Percentiles rank a stretch among this genome's conserved stretches.
phyloP scores from a whole-genome alignment of 2,329 filamentous ascomycete genomes.

The Cyphellophora attinorum region DNA sequence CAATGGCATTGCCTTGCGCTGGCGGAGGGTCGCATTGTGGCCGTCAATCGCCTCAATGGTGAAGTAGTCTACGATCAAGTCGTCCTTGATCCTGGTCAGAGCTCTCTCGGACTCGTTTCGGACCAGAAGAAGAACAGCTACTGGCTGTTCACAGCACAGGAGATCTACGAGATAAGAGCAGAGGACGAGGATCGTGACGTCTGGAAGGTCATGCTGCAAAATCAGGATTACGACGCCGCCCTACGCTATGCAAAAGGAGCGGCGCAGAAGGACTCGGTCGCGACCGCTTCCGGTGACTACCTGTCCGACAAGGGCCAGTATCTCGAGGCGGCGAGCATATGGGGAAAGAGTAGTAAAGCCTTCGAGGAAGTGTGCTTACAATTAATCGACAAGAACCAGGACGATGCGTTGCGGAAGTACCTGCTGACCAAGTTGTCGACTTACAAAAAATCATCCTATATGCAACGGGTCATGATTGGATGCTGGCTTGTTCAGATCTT shows the following conservation, averaged over 20 bases:
- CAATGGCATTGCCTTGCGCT: conserved; percentile 88
- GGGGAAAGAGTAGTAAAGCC: conserved; percentile 90
- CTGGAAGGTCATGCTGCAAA: conserved; percentile 85
- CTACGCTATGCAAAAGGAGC: conserved; percentile 73
- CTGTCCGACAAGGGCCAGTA: conserved; percentile 73
- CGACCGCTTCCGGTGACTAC: conserved; percentile 84
- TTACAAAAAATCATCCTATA: conserved; percentile 71
- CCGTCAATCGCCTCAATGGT: conserved; percentile 78
- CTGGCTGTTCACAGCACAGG: conserved; percentile 85
- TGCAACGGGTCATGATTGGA: conserved; percentile 93
- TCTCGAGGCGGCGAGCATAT: conserved; percentile 76
- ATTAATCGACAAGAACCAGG: conserved; percentile 82
- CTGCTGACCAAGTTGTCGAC: conserved; percentile 72
- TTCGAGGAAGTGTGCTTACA: conserved; percentile 92
- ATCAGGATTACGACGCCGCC: conserved; percentile 80
- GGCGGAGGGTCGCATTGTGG: conserved; percentile 72
- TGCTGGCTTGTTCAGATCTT: conserved; percentile 93
- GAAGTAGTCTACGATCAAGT: conserved; percentile 79
- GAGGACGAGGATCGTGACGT: conserved; percentile 85
- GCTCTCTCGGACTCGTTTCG: conserved; percentile 71
- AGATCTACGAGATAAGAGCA: conserved; percentile 89
- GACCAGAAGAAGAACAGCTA: conserved; percentile 94
- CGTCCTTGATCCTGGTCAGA: conserved; percentile 71
- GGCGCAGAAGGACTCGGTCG: conserved; percentile 79
- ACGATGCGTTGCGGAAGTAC: conserved; percentile 85